A percentile compares a stretch with the other conserved stretches of the same genome.
These are phyloP conservation scores for Fusarium sp. DNA, from an alignment of 2,329 filamentous ascomycete species.

Conservation along the genomic window DNA sequence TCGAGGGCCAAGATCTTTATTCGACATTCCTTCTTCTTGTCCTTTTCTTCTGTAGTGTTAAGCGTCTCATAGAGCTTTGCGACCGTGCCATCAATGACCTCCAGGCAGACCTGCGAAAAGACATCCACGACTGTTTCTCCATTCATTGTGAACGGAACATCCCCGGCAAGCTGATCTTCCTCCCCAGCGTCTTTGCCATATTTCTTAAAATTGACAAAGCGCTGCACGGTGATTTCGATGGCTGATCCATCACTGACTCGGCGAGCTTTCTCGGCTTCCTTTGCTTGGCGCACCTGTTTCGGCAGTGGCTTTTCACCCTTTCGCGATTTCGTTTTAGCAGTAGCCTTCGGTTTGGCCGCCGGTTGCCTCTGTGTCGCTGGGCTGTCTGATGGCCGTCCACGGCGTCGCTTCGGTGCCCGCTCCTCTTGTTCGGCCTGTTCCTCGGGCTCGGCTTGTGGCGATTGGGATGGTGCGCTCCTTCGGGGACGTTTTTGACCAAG, in stretches of 20 bases:
- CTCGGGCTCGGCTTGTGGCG: conserved; percentile 56
- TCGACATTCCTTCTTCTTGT: conserved; percentile 63
- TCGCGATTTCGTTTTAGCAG: conserved; percentile 30
- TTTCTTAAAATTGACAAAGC: conserved; percentile 63
- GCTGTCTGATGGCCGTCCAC: conserved; percentile 52
- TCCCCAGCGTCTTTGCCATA: conserved; percentile 54
- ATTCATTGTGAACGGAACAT: conserved; percentile 65
- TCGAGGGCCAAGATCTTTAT: conserved; percentile 68
- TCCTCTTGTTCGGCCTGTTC: conserved; percentile 48
- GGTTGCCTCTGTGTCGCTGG: conserved; percentile 58
- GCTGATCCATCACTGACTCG: conserved; percentile 44
- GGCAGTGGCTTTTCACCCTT: conserved; percentile 37
- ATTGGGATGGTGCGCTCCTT: conserved; percentile 51
- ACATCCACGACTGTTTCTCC: conserved; percentile 73
- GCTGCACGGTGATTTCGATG: conserved; percentile 69
- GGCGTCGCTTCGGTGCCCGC: conserved; percentile 53
- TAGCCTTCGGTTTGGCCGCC: conserved; percentile 39
- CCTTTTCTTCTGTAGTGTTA: conserved; percentile 55
- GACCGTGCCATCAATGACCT: conserved; percentile 65
- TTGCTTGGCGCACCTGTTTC: conserved; percentile 36
- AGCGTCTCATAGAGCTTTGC: conserved; percentile 58
- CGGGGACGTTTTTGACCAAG: conserved; percentile 59
- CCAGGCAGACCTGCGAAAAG: conserved; percentile 69
- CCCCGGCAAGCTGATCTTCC: conserved; percentile 58
- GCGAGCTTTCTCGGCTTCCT: conserved; percentile 38